Evolutionary conservation across 2,329 filamentous ascomycete species (phyloP).

Genomic region (Fusarium ramigenum): DNA sequence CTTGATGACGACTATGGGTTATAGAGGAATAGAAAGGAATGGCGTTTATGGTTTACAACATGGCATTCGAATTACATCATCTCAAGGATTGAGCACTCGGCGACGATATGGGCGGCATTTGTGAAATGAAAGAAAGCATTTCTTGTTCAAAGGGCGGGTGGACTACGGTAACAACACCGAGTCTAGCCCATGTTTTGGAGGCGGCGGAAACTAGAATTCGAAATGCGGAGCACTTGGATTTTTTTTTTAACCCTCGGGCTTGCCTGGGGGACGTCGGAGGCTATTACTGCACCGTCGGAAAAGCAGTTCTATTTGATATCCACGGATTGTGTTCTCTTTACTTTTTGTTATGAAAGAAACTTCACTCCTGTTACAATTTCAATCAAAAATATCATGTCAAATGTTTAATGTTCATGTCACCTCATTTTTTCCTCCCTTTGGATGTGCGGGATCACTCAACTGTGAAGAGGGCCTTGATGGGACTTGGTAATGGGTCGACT

Average conservation of each 20-base stretch:
- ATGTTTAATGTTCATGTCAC: slow-evolving; percentile 12
- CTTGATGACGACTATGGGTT: slow-evolving; percentile 50
- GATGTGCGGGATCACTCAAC: slow-evolving; percentile 24
- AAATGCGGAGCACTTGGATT: slow-evolving; percentile 46
- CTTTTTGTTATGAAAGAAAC: slow-evolving; percentile 36
- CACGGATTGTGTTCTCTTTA: slow-evolving; percentile 20
- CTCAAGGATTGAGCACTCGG: slow-evolving; percentile 37
- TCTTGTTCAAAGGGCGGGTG: slow-evolving; percentile 31
- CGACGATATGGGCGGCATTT: slow-evolving; percentile 41
- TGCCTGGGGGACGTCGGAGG: slow-evolving; percentile 41
- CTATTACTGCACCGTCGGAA: slow-evolving; percentile 32
- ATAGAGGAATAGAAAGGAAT: slow-evolving; percentile 53
- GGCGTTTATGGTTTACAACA: slow-evolving; percentile 49
- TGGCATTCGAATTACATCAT: slow-evolving; percentile 41
- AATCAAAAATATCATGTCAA: slow-evolving; percentile 29
- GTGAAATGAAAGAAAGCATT: slow-evolving; percentile 35
- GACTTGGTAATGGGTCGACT: slow-evolving; percentile 12
- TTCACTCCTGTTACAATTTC: slow-evolving; percentile 40
- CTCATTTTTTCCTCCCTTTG: background rate
- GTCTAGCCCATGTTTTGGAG: slow-evolving; percentile 21
- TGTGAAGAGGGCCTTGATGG: slow-evolving; percentile 8
- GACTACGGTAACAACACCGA: slow-evolving; percentile 10
- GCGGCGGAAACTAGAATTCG: slow-evolving; percentile 42
- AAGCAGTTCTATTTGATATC: slow-evolving; percentile 39
- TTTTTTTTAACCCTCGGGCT: slow-evolving; percentile 44